Conservation (phyloP, 2,329 filamentous ascomycete genomes). For the Botrytis medusae region DNA sequence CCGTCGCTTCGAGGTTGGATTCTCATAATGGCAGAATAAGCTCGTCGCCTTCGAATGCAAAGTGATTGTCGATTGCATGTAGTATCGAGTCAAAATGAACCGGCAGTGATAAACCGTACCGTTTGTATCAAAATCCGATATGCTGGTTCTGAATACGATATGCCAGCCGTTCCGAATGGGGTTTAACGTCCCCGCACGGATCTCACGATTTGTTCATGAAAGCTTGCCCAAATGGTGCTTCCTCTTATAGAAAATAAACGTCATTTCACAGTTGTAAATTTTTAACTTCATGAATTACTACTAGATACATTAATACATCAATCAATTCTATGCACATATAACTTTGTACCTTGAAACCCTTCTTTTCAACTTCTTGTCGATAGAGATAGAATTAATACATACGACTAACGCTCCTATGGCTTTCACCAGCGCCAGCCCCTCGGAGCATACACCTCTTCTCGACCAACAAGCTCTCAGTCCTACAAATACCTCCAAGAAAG, state of each 20-base stretch:
- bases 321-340: conserved; percentile 6
- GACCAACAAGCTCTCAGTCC: conserved; percentile 2
- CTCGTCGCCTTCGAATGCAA: not conserved
- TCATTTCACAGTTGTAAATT: conserved; percentile 15
- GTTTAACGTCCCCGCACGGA: not conserved
- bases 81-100: not conserved
- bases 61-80: not conserved
- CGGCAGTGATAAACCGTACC: not conserved
- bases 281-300: not conserved
- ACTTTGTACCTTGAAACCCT: not conserved
- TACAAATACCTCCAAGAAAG: conserved; percentile 14
- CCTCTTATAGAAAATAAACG: conserved; percentile 17
- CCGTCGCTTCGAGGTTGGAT: not conserved
- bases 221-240: conserved; percentile 9
- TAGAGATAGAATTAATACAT: not conserved
- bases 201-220: conserved; percentile 6
- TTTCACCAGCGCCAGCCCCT: conserved; percentile 8
- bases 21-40: not conserved
- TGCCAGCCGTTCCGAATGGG: not conserved
- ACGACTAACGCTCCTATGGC: conserved; percentile 13
- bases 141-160: not conserved
- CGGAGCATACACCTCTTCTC: conserved; percentile 22
- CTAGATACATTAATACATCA: not conserved
- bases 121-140: not conserved
- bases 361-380: not conserved